phyloP scores from a whole-genome alignment of 1,284 basidiomycete species.

The Sporisorium iseilematis-ciliati region DNA sequence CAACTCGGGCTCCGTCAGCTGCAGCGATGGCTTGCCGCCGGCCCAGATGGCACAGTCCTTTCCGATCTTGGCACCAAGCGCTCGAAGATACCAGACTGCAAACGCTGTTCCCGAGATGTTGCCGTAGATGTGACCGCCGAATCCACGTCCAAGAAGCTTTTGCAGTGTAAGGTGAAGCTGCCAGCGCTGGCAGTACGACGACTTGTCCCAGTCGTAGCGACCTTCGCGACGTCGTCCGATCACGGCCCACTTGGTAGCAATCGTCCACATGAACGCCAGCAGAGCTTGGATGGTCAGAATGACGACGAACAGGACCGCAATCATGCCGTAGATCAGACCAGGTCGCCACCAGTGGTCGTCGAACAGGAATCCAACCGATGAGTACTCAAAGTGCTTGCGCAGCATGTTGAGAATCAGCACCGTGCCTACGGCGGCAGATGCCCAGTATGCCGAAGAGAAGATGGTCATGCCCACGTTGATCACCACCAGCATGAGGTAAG shows the following conservation, averaged over 20 bases:
- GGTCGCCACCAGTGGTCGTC: constrained; percentile 69
- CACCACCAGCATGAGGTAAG: constrained; percentile 67
- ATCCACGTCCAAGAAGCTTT: constrained; percentile 63
- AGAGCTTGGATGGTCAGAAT: constrained; percentile 61
- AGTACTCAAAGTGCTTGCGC: constrained; percentile 52
- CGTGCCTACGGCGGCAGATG: constrained; percentile 65
- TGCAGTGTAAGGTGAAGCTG: constrained; percentile 67
- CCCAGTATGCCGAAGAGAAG: constrained; percentile 68
- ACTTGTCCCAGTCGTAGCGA: constrained; percentile 70
- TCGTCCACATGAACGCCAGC: constrained; percentile 64
- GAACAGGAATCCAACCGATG: constrained; percentile 54
- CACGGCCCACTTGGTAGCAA: constrained; percentile 67
- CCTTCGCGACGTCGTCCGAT: constrained; percentile 68
- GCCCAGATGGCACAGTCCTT: constrained; percentile 68
- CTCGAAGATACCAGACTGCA: constrained; percentile 67
- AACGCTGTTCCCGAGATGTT: constrained; percentile 63
- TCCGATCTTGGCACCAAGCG: constrained; percentile 66
- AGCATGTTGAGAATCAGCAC: constrained; percentile 65
- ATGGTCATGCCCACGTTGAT: constrained; percentile 66
- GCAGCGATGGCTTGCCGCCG: constrained; percentile 68
- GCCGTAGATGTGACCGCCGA: constrained; percentile 67
- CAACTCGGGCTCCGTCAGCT: constrained; percentile 68
- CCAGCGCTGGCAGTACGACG: constrained; percentile 69
- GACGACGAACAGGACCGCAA: constrained; percentile 64
- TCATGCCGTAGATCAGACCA: constrained; percentile 64